A percentile compares a stretch with the other conserved stretches of the same genome.
These are phyloP conservation scores for Pseudovirgaria hyperparasitica DNA, from an alignment of 2,329 filamentous ascomycete genomes.

Conservation along the genomic window DNA sequence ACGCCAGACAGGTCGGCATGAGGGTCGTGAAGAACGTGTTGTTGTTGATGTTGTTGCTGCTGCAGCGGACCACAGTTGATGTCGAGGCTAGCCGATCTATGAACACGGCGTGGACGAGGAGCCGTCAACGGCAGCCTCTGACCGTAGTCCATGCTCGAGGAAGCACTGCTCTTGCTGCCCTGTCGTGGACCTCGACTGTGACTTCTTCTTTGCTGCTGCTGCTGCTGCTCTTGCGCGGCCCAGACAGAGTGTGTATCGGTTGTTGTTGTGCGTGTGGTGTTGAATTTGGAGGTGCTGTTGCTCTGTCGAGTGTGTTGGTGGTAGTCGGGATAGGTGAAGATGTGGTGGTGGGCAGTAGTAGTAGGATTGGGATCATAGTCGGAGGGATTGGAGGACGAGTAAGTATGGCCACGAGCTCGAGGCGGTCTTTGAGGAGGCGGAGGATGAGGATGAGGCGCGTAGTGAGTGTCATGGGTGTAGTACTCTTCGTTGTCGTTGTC, in stretches of 20 bases:
- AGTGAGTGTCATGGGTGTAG: slow-evolving; percentile 20
- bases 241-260: slow-evolving; percentile 23
- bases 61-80: no score
- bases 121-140: slow-evolving; percentile 45
- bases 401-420: slow-evolving; percentile 44
- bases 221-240: slow-evolving; percentile 12
- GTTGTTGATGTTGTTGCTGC: no score
- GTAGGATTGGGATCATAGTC: slow-evolving; percentile 34
- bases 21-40: slow-evolving; percentile 30
- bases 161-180: slow-evolving; percentile 60
- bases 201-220: slow-evolving; percentile 12
- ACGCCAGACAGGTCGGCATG: slow-evolving; percentile 16
- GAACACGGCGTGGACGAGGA: slow-evolving; percentile 42
- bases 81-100: slow-evolving; percentile 68
- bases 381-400: slow-evolving; percentile 47
- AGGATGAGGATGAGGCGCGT: no score
- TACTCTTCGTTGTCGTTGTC: slow-evolving; percentile 14
- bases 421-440: slow-evolving; percentile 17
- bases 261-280: slow-evolving; percentile 13
- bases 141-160: slow-evolving; percentile 53
- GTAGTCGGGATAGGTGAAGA: slow-evolving; percentile 26
- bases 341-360: slow-evolving; percentile 16
- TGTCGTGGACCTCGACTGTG: slow-evolving; percentile 38
- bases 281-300: slow-evolving; percentile 66
- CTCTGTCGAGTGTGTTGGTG: slow-evolving; percentile 50